Evolutionary conservation across 306 rosid species (phyloP).

Genomic region (Hippophae tibetana): DNA sequence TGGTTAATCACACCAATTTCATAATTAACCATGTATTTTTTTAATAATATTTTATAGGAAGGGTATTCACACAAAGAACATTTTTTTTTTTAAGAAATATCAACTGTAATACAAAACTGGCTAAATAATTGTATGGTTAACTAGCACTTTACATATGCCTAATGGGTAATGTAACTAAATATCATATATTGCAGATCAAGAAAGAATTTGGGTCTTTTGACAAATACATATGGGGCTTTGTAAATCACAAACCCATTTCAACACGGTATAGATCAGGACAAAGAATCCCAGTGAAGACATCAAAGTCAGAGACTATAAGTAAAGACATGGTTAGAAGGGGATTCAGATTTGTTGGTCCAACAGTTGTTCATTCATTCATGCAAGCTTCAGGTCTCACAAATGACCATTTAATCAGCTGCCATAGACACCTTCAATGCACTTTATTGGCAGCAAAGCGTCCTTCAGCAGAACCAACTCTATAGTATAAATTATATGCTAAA

Average conservation of each 20-base stretch:
- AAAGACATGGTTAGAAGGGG: constrained; percentile 94
- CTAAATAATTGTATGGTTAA: not conserved
- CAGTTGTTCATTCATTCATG: constrained; percentile 92
- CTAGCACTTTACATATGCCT: not conserved
- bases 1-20: no score
- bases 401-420: constrained; percentile 81
- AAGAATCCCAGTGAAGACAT: constrained; percentile 89
- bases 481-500: constrained; percentile 1
- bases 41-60: no score
- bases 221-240: constrained; percentile 88
- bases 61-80: no score
- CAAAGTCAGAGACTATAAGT: constrained; percentile 94
- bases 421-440: constrained; percentile 74
- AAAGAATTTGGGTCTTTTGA: constrained; percentile 70
- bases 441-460: constrained; percentile 28
- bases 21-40: no score
- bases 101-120: not conserved
- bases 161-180: no score
- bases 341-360: constrained; percentile 83
- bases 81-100: no score
- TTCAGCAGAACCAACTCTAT: constrained; percentile 17
- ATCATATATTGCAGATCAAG: constrained; percentile 39
- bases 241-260: constrained; percentile 69
- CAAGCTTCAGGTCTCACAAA: constrained; percentile 92
- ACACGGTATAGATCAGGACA: constrained; percentile 82